Evolutionary conservation across 2,329 filamentous ascomycete species (phyloP).

Genomic region (Aureobasidium musti): DNA sequence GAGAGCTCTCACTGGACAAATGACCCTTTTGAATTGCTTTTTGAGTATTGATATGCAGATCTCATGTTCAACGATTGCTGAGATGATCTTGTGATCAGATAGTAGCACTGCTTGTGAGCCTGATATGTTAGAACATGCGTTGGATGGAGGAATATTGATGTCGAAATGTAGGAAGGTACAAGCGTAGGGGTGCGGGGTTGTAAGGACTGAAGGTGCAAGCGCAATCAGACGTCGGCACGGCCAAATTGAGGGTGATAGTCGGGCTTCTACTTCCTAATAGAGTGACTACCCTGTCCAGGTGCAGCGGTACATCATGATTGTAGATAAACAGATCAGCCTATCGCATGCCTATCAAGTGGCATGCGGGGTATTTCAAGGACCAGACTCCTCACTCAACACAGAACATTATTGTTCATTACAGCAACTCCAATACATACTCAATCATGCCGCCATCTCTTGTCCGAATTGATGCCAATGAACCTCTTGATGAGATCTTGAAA

Average conservation of each 20-base stretch:
- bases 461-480: slow-evolving; percentile 1
- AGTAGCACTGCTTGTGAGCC: background rate
- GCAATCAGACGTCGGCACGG: background rate
- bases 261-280: background rate
- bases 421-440: background rate
- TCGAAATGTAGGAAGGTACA: background rate
- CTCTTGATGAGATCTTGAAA: background rate
- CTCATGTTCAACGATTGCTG: background rate
- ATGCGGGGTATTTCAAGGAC: background rate
- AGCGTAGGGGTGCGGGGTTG: background rate
- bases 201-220: background rate
- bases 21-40: background rate
- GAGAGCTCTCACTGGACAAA: background rate
- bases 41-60: background rate
- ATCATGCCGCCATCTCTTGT: slow-evolving; percentile 5
- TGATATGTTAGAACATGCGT: background rate
- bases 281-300: background rate
- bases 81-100: background rate
- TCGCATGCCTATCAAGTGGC: background rate
- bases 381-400: background rate
- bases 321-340: background rate
- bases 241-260: background rate
- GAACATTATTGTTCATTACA: background rate
- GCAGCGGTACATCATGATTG: background rate
- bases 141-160: background rate